Evolutionary conservation across 306 rosid species (phyloP), one percentile per base, ranked within the genome.

Genomic region (Cyclanthera cordifolia): DNA sequence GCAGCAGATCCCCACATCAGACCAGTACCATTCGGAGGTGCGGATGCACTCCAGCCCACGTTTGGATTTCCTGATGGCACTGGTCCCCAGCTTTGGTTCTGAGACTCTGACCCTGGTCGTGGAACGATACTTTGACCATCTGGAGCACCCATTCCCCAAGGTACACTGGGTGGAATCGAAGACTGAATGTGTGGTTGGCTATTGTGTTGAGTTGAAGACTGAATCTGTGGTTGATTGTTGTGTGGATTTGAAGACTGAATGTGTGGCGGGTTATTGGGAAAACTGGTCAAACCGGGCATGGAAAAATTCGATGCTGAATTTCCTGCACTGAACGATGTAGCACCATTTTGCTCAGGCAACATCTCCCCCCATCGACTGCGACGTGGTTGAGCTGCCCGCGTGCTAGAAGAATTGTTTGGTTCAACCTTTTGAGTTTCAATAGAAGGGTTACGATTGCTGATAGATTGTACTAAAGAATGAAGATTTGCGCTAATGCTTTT

Each of bases 301-400:
- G 88, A 71, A 37, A 82, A 84, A 76, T 59, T 83, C 45, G 81
- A 84, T 53, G 78, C 69, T 15, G 11, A 37, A 37, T 37, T 37
- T 8, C 43, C 43, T 37, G 43, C 43, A 34, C 41, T 34, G 41
- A 34, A 34, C 41, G 41, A 34, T 34, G 41, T 5, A 6, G 79
- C 63, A 71, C 87, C 53, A 75, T 72, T 81, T 61, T 84, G 90
- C 69, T 77, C 69, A 71, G 88, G 73, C 4, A 86, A 70, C 74
- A 81, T 76, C 55, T 90, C 82, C 21, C 69, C 79, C 96, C 91
- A 88, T 30, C 76, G 85, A 68, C 88, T 82, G 21, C 77, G 93
- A 21, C 78, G 76, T n/a, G 78, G 80, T 67, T 82, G 96, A 47
- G 72, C 83, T 71, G 86, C 85, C 77, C 17, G 68, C 68, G 39